Percentiles rank a stretch among this genome's conserved stretches.
These are phyloP conservation scores for Leishmania mexicana DNA, from an alignment of 208 protist species.

Conservation along the genomic window DNA sequence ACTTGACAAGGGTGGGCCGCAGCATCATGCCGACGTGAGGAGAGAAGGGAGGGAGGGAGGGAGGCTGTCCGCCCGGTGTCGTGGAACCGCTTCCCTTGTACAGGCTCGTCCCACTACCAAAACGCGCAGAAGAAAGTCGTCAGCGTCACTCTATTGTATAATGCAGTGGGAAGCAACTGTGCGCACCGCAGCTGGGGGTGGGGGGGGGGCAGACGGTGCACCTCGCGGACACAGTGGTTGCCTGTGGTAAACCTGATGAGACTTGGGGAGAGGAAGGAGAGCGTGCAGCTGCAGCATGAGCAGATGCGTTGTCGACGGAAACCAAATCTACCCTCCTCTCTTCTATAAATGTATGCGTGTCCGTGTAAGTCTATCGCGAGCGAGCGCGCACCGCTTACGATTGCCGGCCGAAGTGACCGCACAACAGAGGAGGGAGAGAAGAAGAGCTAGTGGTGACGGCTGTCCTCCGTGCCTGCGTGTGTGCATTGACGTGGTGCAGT, in stretches of 20 bases:
- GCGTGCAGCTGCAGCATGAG: background rate
- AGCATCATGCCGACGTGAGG: slow-evolving; percentile 4
- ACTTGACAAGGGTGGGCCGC: slow-evolving; percentile 30
- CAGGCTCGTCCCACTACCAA: background rate
- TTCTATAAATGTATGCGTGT: background rate
- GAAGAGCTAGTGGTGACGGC: background rate
- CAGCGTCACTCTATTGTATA: background rate
- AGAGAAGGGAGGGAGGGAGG: too few relatives aligned
- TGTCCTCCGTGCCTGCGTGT: background rate
- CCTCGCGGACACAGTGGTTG: background rate
- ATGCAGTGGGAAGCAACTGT: background rate
- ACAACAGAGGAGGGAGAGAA: background rate
- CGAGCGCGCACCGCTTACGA: background rate
- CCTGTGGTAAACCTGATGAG: background rate
- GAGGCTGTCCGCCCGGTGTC: background rate
- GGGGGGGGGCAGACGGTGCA: background rate
- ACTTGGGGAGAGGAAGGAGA: background rate
- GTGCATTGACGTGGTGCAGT: background rate
- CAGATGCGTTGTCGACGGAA: background rate
- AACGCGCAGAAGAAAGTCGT: background rate
- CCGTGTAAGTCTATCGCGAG: background rate
- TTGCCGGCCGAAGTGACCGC: background rate
- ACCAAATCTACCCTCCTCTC: background rate
- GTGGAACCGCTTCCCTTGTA: background rate
- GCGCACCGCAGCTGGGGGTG: background rate